Percentiles rank a stretch among this genome's conserved stretches.
Evolutionary conservation across 2,329 filamentous ascomycete genomes (phyloP).

Genomic region (Thelonectria discophora): DNA sequence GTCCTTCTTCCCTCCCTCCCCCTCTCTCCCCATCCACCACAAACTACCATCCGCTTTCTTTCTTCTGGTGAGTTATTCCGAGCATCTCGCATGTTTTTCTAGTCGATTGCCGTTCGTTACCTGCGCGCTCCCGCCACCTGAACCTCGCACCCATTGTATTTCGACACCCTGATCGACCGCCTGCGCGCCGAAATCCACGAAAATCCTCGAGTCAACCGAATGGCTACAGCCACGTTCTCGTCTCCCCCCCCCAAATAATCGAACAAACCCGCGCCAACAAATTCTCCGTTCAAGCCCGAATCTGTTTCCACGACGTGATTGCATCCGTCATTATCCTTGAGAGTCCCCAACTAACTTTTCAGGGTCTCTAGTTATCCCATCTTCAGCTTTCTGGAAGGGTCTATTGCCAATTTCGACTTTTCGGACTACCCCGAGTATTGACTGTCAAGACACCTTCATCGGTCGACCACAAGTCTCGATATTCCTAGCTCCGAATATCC

Average conservation of each 20-base stretch:
- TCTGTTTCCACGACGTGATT: too few species aligned
- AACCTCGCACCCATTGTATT: too few species aligned
- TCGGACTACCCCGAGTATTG: conserved; percentile 3
- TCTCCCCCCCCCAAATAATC: too few species aligned
- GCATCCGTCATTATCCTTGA: too few species aligned
- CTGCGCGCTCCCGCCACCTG: not conserved
- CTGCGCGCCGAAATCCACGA: too few species aligned
- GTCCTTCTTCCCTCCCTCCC: conserved; percentile 22
- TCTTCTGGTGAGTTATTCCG: conserved; percentile 34
- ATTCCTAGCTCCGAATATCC: conserved; percentile 11
- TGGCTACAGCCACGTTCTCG: too few species aligned
- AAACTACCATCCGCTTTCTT: conserved; percentile 8
- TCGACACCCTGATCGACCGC: too few species aligned
- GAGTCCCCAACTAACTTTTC: conserved; percentile 1
- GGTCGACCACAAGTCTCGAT: conserved; percentile 2
- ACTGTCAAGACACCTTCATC: not conserved
- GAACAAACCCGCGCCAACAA: too few species aligned
- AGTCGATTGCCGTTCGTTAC: not conserved
- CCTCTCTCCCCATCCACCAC: conserved; percentile 14
- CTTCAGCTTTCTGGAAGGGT: conserved; percentile 5
- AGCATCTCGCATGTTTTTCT: not conserved
- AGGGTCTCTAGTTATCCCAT: conserved; percentile 6
- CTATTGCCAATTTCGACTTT: not conserved
- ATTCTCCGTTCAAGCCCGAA: too few species aligned
- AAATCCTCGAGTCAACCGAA: too few species aligned